Evolutionary conservation across 2,329 filamentous ascomycete species (phyloP), one percentile per base, ranked within the genome.

Genomic region (Clarireedia monteithiana): DNA sequence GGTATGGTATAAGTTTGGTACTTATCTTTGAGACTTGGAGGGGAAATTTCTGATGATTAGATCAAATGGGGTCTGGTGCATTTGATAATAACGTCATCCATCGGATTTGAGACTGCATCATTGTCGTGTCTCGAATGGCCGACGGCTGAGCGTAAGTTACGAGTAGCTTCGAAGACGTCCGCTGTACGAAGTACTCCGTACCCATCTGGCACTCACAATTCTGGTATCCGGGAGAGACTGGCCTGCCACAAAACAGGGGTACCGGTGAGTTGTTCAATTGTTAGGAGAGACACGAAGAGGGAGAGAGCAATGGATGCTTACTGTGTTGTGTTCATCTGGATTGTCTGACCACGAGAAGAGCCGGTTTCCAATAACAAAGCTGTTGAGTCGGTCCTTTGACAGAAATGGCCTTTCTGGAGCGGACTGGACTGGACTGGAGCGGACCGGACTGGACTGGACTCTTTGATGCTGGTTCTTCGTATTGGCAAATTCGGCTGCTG

Each of bases 31-130:
- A 54, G 27, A 54, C 45, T 54, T 39, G 42, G 42, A 44, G 50
- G 50, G 50, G 34, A 47, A 47, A 27, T 39, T 9, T 45, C 36
- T 15, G 6, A 53, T 53, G 50, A 50, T 55, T 46, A 50, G 53
- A 55, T 55, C 53, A 55, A 50, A 23, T 50, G 36, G 17, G 49
- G 44, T 50, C 30, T 46, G 50, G 50, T 55, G 53, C 53, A 53
- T 53, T 38, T 14, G 48, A 30, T n/a, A 30, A 55, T 44, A 55
- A 55, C 52, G 52, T 50, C 52, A 55, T 50, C 30, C 17, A 23
- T 44, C 9, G 2, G n/a, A 44, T 34, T 10, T 6, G 10, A 9
- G 30, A 34, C 9, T 34, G n/a, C 39, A 42, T 42, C 17, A 42
- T 42, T 42, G 9, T 42, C 39, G 39, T 42, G 4, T 40, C 38